Evolutionary conservation across 2,329 filamentous ascomycete genomes (phyloP), one percentile per base, ranked within the genome.

Genomic region (Hysterium pulicare): DNA sequence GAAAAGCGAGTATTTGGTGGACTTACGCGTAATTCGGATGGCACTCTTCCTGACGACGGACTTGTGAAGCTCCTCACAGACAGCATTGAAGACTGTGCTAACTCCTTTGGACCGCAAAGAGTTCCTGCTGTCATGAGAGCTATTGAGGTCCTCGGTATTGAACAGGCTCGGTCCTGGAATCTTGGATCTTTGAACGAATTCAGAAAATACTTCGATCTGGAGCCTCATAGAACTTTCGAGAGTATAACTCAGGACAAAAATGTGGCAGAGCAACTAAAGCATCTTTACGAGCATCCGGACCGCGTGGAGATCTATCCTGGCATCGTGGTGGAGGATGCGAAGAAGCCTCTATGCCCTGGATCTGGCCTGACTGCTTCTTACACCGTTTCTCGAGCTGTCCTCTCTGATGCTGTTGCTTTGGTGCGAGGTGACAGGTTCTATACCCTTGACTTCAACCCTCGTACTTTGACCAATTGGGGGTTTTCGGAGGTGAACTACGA

Each of bases 131-230:
- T 84, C 22, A 79, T 94, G 74, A 80, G 82, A 50, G 81, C 83
- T 1, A 79, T 93, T 13, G 87, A 93, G 63, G 85, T 93, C 26
- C 72, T 93, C 5, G 87, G 87, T 33, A 93, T 94, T 44, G 74
- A 87, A 36, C 86, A 90, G 47, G 81, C 84, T 3, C 77, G 88
- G 34, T 76, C 78, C 42, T 94, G 88, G 88, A 84, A 89, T 47
- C 69, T 89, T 7, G 84, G 84, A 0, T 83, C 84, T 0, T 72
- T 94, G 47, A 94, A 94, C 58, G 88, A 93, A 70, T 94, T 93
- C 73, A 79, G 88, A 40, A 83, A 86, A 61, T 86, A 90, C 69
- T 90, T 91, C 54, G 82, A 83, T 2, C 72, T 95, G 5, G 86
- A 86, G 66, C 78, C 80, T 0, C 84, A 94, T 58, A 79, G 83